A percentile compares a stretch with the other conserved stretches of the same genome.
Conservation (phyloP, 2,329 filamentous ascomycete genomes). For the Chaetoscypha palmicola region DNA sequence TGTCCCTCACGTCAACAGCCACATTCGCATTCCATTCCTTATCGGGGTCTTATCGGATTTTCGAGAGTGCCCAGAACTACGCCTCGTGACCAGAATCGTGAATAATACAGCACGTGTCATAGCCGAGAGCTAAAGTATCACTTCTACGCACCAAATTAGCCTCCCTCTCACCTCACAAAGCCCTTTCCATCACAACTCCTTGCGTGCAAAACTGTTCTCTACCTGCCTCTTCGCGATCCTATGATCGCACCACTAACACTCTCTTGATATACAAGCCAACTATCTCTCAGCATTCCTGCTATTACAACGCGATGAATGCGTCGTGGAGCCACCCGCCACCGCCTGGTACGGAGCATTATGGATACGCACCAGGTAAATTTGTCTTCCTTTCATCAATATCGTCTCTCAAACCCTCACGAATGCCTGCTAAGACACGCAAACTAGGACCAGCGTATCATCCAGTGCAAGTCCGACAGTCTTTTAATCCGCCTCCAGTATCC, state of each 20-base stretch:
- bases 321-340: conserved; percentile 32
- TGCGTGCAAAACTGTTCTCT: background rate
- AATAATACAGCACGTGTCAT: background rate
- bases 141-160: too few species aligned
- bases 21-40: too few species aligned
- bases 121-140: too few species aligned
- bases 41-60: background rate
- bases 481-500: conserved; percentile 30
- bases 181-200: background rate
- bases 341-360: conserved; percentile 33
- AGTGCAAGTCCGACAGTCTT: conserved; percentile 36
- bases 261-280: conserved; percentile 13
- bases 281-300: conserved; percentile 5
- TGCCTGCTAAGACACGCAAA: conserved; percentile 26
- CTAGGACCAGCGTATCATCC: conserved; percentile 38
- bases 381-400: too few species aligned
- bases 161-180: background rate
- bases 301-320: conserved; percentile 26
- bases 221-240: conserved; percentile 9
- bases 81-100: background rate
- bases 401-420: too few species aligned
- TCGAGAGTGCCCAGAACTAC: background rate
- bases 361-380: conserved; percentile 25
- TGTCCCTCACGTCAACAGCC: too few species aligned
- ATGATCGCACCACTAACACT: conserved; percentile 24